These are phyloP conservation scores for Cryptococcus sp. DNA, from an alignment of 1,284 basidiomycete genomes.

Conservation along the genomic window DNA sequence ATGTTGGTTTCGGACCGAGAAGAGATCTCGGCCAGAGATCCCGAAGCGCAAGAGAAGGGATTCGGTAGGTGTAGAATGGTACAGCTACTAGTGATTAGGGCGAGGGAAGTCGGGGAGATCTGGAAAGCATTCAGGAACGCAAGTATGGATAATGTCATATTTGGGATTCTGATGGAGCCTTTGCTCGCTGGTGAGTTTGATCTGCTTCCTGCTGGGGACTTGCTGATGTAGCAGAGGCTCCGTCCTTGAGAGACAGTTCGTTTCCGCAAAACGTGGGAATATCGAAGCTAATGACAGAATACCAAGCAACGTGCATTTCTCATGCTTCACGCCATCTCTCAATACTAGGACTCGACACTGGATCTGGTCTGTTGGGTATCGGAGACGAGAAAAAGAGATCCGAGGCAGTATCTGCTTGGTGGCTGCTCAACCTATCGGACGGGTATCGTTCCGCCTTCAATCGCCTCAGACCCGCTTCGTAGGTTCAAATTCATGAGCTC, in stretches of 20 bases:
- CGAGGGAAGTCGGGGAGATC: constrained; percentile 75
- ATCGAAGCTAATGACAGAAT: constrained; percentile 14
- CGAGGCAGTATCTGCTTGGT: constrained; percentile 64
- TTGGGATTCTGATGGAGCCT: constrained; percentile 34
- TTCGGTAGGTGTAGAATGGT: constrained; percentile 62
- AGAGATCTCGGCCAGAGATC: constrained; percentile 44
- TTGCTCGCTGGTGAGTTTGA: constrained; percentile 36
- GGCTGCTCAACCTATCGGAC: constrained; percentile 61
- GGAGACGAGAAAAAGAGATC: constrained; percentile 18
- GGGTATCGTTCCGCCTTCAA: constrained; percentile 60
- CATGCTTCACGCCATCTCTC: constrained; percentile 22
- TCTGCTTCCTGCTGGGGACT: background rate
- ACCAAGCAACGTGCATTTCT: constrained; percentile 18
- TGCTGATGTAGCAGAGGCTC: constrained; percentile 5
- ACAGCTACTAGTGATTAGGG: constrained; percentile 69
- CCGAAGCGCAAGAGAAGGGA: constrained; percentile 6
- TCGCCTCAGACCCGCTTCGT: constrained; percentile 61
- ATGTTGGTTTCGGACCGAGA: constrained; percentile 71
- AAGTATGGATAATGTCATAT: constrained; percentile 66
- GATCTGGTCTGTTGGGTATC: constrained; percentile 10
- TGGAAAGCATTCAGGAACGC: constrained; percentile 76
- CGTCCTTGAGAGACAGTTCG: constrained; percentile 7
- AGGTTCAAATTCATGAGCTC: constrained; percentile 38
- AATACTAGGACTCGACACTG: constrained; percentile 12
- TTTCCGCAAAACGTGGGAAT: background rate